These are phyloP conservation scores for Globisporangium spiculum DNA, from an alignment of 352 stramenopile genomes.

Conservation along the genomic window DNA sequence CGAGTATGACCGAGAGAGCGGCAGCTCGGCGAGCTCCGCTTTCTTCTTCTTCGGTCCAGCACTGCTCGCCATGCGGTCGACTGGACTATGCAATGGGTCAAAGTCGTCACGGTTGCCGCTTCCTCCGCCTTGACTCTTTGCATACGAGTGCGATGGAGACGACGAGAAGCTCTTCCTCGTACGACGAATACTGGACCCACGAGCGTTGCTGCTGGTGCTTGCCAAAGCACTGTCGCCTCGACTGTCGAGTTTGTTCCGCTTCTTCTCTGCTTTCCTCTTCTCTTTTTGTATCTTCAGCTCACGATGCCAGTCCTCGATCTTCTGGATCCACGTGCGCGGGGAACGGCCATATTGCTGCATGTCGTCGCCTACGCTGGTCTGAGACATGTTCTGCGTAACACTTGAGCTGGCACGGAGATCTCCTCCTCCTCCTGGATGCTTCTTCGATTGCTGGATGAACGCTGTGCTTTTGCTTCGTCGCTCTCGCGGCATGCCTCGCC, in stretches of 20 bases:
- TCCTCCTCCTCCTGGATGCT: conserved; percentile 16
- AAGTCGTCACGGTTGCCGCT: conserved; percentile 9
- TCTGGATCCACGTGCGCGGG: conserved; percentile 72
- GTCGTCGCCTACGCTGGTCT: conserved; percentile 24
- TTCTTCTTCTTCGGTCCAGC: conserved; percentile 16
- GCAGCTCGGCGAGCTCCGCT: conserved; percentile 22
- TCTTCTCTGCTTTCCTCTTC: conserved; percentile 73
- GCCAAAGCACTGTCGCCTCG: conserved; percentile 30
- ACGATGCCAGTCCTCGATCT: conserved; percentile 80
- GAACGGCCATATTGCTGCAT: conserved; percentile 44
- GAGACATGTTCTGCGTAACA: conserved; percentile 8
- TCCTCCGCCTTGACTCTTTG: conserved; percentile 19
- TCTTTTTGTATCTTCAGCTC: conserved; percentile 77
- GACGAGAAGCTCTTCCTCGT: conserved; percentile 23
- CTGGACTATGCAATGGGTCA: conserved; percentile 9
- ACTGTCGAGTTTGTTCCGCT: conserved; percentile 44
- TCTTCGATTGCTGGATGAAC: conserved; percentile 37
- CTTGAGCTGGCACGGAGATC: conserved; percentile 9
- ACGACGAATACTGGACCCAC: conserved; percentile 22
- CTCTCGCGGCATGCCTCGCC: conserved; percentile 28
- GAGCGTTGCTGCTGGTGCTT: conserved; percentile 14
- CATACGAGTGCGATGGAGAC: conserved; percentile 12
- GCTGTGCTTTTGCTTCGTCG: conserved; percentile 73
- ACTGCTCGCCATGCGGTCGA: conserved; percentile 9
- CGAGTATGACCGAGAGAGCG: conserved; percentile 55